Conservation (phyloP, 805 yeast genomes). For the Candida mattraensis region DNA sequence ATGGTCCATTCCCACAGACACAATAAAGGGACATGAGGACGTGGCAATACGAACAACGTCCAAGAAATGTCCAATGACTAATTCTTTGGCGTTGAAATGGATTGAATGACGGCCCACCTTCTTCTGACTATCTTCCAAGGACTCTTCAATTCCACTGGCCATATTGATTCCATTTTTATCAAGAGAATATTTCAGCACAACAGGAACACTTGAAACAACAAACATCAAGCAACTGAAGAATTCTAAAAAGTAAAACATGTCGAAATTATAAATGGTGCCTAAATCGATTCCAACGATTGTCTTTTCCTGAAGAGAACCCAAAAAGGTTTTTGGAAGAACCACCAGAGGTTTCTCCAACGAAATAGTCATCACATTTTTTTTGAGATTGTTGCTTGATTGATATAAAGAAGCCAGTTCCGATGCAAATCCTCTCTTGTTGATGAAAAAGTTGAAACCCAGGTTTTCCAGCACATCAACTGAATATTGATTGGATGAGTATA, state of each 20-base stretch:
- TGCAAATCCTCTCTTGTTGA: conserved; percentile 32
- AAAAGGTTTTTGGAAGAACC: conserved; percentile 13
- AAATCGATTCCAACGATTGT: conserved; percentile 23
- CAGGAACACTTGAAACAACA: conserved; percentile 47
- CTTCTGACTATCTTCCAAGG: conserved; percentile 7
- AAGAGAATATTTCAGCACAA: conserved; percentile 43
- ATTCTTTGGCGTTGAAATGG: conserved; percentile 38
- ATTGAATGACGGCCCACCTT: conserved; percentile 16
- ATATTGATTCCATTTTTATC: conserved; percentile 23
- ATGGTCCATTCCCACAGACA: conserved; percentile 74
- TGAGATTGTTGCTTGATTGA: conserved; percentile 6
- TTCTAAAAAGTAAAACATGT: conserved; percentile 55
- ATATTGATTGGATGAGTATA: conserved; percentile 4
- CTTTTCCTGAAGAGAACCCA: conserved; percentile 1
- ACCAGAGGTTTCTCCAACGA: conserved; percentile 31
- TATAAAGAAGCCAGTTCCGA: conserved; percentile 23
- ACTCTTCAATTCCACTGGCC: conserved; percentile 10
- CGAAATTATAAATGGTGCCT: conserved; percentile 42
- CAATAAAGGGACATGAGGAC: conserved; percentile 62
- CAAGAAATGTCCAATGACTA: conserved; percentile 52
- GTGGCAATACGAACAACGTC: conserved; percentile 65
- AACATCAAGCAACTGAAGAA: conserved; percentile 51
- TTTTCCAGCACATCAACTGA: conserved; percentile 11
- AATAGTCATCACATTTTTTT: conserved; percentile 15
- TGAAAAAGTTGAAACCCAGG: conserved; percentile 25